A percentile compares a stretch with the other conserved stretches of the same genome.
Conservation (phyloP, 495 filamentous ascomycete genomes). For the Penicillium soppii region DNA sequence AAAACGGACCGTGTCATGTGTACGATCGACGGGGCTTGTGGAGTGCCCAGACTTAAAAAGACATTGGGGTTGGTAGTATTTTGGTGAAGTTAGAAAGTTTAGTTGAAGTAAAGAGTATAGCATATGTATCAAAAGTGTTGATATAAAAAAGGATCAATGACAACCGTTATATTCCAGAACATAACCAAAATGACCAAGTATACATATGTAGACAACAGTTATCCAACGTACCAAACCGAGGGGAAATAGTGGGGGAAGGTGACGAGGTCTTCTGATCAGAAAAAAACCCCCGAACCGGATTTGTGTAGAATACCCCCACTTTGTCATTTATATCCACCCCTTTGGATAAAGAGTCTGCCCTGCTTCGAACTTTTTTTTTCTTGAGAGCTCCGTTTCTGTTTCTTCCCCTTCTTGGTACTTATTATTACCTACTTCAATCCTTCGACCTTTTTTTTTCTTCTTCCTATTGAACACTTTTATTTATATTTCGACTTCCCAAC, state of each 20-base stretch:
- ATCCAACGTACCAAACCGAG: background rate
- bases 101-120: too few relatives aligned
- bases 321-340: constrained; percentile 10
- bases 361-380: constrained; percentile 4
- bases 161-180: too few relatives aligned
- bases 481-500: too few relatives aligned
- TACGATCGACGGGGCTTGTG: constrained; percentile 34
- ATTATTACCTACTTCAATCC: background rate
- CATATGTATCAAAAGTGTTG: too few relatives aligned
- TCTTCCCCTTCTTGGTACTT: background rate
- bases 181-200: too few relatives aligned
- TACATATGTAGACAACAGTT: too few relatives aligned
- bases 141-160: too few relatives aligned
- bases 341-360: constrained; percentile 11
- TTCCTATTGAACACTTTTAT: background rate
- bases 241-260: constrained; percentile 24
- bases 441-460: background rate
- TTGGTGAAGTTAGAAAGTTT: background rate
- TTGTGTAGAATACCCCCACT: constrained; percentile 19
- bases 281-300: constrained; percentile 28
- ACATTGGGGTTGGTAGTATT: background rate
- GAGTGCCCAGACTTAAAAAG: constrained; percentile 5
- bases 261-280: constrained; percentile 48
- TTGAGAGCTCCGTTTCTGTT: constrained; percentile 4
- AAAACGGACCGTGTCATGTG: constrained; percentile 45